These are phyloP conservation scores for Aspergillus intermedius DNA, from an alignment of 2,329 filamentous ascomycete genomes.

Conservation along the genomic window DNA sequence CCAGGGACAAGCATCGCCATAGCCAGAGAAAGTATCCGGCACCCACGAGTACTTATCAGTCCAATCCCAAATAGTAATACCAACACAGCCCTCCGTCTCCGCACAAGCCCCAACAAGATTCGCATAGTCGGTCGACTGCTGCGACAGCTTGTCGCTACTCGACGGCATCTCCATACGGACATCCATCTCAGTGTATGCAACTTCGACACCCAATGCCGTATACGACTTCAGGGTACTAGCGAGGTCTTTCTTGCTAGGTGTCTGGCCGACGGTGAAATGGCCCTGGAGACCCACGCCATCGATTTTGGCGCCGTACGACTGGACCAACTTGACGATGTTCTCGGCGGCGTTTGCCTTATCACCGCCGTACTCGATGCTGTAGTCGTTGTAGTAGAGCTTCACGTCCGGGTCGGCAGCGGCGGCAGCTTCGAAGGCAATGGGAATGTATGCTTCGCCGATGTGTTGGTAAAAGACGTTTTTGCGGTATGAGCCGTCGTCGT, in stretches of 20 bases:
- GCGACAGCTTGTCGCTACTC: constrained; percentile 17
- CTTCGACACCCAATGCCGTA: constrained; percentile 34
- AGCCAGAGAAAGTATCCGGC: constrained; percentile 35
- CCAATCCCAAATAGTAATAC: constrained; percentile 38
- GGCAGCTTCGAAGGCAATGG: constrained; percentile 42
- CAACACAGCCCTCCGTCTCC: constrained; percentile 24
- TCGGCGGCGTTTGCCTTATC: constrained; percentile 30
- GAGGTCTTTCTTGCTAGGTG: constrained; percentile 35
- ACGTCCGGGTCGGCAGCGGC: constrained; percentile 53
- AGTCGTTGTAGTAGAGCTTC: constrained; percentile 43
- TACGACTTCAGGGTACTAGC: constrained; percentile 33
- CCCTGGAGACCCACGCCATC: constrained; percentile 45
- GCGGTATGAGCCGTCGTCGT: constrained; percentile 43
- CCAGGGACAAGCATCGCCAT: constrained; percentile 42
- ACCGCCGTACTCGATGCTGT: constrained; percentile 36
- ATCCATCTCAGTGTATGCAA: constrained; percentile 43
- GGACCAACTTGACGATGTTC: constrained; percentile 33
- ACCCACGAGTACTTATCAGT: constrained; percentile 44
- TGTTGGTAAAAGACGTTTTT: constrained; percentile 35
- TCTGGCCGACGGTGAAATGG: constrained; percentile 35
- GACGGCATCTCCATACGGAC: constrained; percentile 39
- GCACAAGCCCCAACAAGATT: constrained; percentile 26
- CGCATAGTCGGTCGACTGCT: constrained; percentile 28
- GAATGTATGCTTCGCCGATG: constrained; percentile 41
- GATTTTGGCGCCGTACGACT: constrained; percentile 37